These are phyloP conservation scores for Anacardium occidentale DNA, from an alignment of 345 rosid species.

Conservation along the genomic window DNA sequence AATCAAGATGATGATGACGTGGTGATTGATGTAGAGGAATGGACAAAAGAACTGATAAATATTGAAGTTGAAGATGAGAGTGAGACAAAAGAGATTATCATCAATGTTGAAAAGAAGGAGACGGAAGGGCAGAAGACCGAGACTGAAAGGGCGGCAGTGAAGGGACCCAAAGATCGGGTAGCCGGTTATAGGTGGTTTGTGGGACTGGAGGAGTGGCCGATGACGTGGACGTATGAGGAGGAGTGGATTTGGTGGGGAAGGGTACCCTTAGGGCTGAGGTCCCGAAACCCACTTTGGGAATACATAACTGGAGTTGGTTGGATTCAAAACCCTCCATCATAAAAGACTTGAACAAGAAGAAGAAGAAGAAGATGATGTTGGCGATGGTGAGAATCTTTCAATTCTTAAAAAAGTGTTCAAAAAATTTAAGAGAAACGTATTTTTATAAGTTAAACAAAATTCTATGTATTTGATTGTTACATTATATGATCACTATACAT, in stretches of 20 bases:
- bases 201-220: slow-evolving; percentile 24
- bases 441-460: too few species aligned
- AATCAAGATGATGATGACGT: too few species aligned
- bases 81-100: neutral
- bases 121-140: neutral
- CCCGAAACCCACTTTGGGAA: slow-evolving; percentile 6
- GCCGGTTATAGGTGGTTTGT: neutral
- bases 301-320: neutral
- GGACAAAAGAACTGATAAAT: neutral
- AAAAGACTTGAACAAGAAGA: too few species aligned
- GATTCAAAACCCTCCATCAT: neutral
- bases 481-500: too few species aligned
- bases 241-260: slow-evolving; percentile 3
- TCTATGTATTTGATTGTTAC: too few species aligned
- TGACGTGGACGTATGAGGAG: slow-evolving; percentile 20
- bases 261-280: slow-evolving; percentile 5
- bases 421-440: too few species aligned
- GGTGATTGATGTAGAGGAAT: too few species aligned
- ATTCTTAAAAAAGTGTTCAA: too few species aligned
- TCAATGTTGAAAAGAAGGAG: slow-evolving; percentile 1
- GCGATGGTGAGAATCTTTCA: too few species aligned
- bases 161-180: neutral
- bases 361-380: too few species aligned
- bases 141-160: neutral
- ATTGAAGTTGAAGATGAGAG: neutral